Conservation (phyloP, 495 filamentous ascomycete genomes). For the Neurospora sp. region DNA sequence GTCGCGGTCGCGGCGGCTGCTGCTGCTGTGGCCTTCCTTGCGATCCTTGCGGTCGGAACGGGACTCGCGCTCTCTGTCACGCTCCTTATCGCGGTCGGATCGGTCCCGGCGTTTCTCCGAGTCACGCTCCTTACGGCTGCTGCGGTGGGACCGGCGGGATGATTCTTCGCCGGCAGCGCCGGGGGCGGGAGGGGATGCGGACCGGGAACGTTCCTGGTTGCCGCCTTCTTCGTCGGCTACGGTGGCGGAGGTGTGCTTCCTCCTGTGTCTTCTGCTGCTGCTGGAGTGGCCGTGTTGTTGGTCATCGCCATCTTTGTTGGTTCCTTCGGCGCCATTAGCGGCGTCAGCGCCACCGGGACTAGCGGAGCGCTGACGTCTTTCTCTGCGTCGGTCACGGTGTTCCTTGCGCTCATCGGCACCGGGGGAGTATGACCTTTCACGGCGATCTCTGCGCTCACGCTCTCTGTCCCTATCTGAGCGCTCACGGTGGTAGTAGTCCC, state of each 20-base stretch:
- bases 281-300: constrained; percentile 31
- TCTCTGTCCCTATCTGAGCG: constrained; percentile 23
- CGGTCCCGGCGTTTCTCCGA: constrained; percentile 32
- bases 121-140: constrained; percentile 37
- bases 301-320: constrained; percentile 38
- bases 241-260: constrained; percentile 28
- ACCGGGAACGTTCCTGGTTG: constrained; percentile 37
- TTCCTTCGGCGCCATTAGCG: constrained; percentile 48
- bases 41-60: constrained; percentile 24
- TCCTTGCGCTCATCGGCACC: constrained; percentile 41
- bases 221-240: constrained; percentile 22
- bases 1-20: constrained; percentile 29
- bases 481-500: constrained; percentile 11
- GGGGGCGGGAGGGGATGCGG: constrained; percentile 30
- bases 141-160: constrained; percentile 41
- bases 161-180: constrained; percentile 22
- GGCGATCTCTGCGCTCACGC: constrained; percentile 16
- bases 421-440: constrained; percentile 3
- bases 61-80: constrained; percentile 24
- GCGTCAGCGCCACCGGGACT: constrained; percentile 24
- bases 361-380: not conserved
- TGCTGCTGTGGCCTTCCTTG: constrained; percentile 24
- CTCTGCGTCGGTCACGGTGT: not conserved
- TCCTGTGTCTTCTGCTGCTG: constrained; percentile 37
- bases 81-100: constrained; percentile 27